Evolutionary conservation across 805 yeast genomes (phyloP).

Genomic region (Yamadazyma ubonensis): DNA sequence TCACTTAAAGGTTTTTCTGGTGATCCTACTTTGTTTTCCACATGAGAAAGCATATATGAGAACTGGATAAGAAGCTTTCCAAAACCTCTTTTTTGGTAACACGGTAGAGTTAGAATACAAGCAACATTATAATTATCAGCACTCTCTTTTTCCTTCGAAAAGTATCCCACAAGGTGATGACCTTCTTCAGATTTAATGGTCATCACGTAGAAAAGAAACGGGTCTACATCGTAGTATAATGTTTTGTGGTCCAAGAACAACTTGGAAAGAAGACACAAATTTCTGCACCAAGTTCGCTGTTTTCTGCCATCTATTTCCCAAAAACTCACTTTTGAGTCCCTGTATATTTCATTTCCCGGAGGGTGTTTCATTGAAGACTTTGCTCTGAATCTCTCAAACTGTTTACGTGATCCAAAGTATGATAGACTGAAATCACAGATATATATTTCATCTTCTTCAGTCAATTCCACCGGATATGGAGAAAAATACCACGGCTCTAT

Average conservation of each 20-base stretch:
- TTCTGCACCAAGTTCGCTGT: constrained; percentile 97
- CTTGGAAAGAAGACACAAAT: constrained; percentile 85
- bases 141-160: constrained; percentile 94
- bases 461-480: constrained; percentile 92
- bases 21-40: constrained; percentile 88
- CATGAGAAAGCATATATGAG: constrained; percentile 84
- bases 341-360: constrained; percentile 95
- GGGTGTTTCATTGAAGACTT: constrained; percentile 93
- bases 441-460: constrained; percentile 87
- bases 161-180: constrained; percentile 94
- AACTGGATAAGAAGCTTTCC: constrained; percentile 91
- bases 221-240: constrained; percentile 95
- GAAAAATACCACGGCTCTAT: constrained; percentile 99
- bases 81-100: constrained; percentile 92
- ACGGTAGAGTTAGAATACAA: constrained; percentile 93
- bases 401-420: constrained; percentile 85
- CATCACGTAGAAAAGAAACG: constrained; percentile 95
- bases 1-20: constrained; percentile 98
- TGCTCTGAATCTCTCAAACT: constrained; percentile 85
- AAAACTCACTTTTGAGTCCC: constrained; percentile 90
- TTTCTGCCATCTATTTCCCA: constrained; percentile 97
- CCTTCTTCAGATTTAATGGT: constrained; percentile 85
- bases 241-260: constrained; percentile 94
- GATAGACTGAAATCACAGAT: constrained; percentile 89
- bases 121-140: constrained; percentile 96